Base-by-base conservation (phyloP, 192 early-diverging fungal species). In the Umbelopsis sp. region DNA sequence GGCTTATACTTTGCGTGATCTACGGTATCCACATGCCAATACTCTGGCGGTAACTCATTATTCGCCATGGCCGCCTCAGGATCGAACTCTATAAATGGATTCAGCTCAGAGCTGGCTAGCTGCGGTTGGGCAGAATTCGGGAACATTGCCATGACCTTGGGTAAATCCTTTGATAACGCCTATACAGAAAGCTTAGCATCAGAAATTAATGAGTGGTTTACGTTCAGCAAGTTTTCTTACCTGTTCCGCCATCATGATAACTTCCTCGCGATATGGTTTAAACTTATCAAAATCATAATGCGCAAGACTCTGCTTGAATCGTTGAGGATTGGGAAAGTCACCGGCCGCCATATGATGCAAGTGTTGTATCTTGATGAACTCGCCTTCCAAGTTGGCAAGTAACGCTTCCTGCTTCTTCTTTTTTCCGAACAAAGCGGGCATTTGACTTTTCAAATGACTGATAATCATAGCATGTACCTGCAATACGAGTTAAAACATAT, bases 401-500 rank as follows among this genome's bases (percentile, higher is more conserved):
- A 95, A 77, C 2, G 83, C 86, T 67, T 89, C 86, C 70, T 91
- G 88, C 65, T 92, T 92, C 41, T 89, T 87, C 58, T 84, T 86
- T 52, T 91, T 91, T 35, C 90, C 92, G 75, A 90, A 92, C 75
- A 94, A 85, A 3, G 82, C 73, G 3, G 93, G 94, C 87, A 95
- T 90, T 68, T 91, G 86, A 65, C 88, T 83, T 22, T 87, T 84
- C 66, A 95, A 70, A 68, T 94, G 88, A 8, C 89, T 86, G 49
- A 94, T 87, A 55, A 95, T 93, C 66, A 93, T 80, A 10, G 90
- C 93, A 69, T 95, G 94, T 18, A 92, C 91, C 69, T 88, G 71
- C 30, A 45, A 35, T 6, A 16, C 55, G 12, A 35, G 8, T 18
- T 16, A 58, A 10, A 33, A 13, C 23, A 58, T 9, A 58, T 33